A percentile compares a stretch with the other conserved stretches of the same genome.
phyloP scores from a whole-genome alignment of 257 asterid genomes.

The Solanum appendiculatum region DNA sequence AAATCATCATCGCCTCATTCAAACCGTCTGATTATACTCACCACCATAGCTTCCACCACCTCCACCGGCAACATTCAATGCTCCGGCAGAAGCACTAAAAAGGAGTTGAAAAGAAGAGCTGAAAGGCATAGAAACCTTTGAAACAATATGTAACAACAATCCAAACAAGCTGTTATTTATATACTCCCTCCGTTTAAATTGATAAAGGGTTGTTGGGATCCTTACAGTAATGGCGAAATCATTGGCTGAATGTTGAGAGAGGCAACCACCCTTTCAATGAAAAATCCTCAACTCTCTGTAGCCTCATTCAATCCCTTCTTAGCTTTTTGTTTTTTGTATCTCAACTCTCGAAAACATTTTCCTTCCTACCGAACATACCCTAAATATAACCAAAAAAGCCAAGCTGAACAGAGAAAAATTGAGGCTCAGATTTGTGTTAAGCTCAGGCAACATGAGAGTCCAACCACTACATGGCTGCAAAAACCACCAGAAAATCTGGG shows the following conservation, averaged over 20 bases:
- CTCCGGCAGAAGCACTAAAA: not conserved
- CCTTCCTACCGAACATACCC: not conserved
- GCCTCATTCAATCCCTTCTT: not conserved
- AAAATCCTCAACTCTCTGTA: not conserved
- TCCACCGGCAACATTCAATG: not conserved
- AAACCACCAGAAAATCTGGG: not conserved
- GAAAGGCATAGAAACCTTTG: not conserved
- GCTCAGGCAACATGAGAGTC: not conserved
- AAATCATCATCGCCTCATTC: not conserved
- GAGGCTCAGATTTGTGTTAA: not conserved
- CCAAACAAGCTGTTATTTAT: not conserved
- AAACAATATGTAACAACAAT: not conserved
- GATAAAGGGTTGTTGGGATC: constrained; percentile 7
- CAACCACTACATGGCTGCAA: constrained; percentile 5
- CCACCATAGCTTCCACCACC: not conserved
- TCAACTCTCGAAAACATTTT: not conserved
- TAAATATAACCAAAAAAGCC: not conserved
- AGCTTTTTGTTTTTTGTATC: not conserved
- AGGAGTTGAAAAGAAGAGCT: not conserved
- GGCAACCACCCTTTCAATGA: constrained; percentile 39
- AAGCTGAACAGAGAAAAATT: not conserved
- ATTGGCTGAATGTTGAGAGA: constrained; percentile 23
- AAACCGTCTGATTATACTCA: not conserved
- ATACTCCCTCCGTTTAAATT: not conserved
- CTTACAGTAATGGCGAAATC: not conserved